A percentile compares a stretch with the other conserved stretches of the same genome.
Evolutionary conservation across 768 basidiomycete genomes (phyloP).

Genomic region (Boletus sp.): DNA sequence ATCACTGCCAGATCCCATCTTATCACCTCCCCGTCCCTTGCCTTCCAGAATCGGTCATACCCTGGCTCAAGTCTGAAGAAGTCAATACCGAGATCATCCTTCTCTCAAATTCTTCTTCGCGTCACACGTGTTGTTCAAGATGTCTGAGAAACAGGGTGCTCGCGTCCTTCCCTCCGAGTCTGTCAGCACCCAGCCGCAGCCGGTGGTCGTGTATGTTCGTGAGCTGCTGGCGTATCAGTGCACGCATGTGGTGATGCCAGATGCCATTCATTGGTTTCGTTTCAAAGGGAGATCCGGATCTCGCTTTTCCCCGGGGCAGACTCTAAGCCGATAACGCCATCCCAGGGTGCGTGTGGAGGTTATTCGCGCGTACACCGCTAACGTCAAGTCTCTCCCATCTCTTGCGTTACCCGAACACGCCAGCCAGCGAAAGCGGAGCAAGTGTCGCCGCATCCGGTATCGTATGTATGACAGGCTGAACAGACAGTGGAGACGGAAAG

Average conservation of each 20-base stretch:
- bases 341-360: neutral
- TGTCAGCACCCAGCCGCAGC: constrained; percentile 10
- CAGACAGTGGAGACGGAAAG: neutral
- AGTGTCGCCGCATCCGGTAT: neutral
- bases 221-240: constrained; percentile 2
- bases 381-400: neutral
- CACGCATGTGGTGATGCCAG: constrained; percentile 8
- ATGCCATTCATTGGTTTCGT: neutral
- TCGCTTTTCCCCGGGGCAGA: constrained; percentile 13
- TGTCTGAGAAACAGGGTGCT: constrained; percentile 17
- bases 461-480: neutral
- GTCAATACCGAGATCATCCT: constrained; percentile 12
- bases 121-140: constrained; percentile 22
- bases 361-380: neutral
- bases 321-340: neutral
- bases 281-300: constrained; percentile 9
- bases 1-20: constrained; percentile 22
- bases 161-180: neutral
- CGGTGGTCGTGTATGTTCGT: neutral
- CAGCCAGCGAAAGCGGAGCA: neutral
- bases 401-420: neutral
- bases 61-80: constrained; percentile 1
- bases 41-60: constrained; percentile 18
- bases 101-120: constrained; percentile 5
- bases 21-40: constrained; percentile 13